Base-by-base conservation (phyloP, 2,329 filamentous ascomycete species). In the Fusarium floridanum region DNA sequence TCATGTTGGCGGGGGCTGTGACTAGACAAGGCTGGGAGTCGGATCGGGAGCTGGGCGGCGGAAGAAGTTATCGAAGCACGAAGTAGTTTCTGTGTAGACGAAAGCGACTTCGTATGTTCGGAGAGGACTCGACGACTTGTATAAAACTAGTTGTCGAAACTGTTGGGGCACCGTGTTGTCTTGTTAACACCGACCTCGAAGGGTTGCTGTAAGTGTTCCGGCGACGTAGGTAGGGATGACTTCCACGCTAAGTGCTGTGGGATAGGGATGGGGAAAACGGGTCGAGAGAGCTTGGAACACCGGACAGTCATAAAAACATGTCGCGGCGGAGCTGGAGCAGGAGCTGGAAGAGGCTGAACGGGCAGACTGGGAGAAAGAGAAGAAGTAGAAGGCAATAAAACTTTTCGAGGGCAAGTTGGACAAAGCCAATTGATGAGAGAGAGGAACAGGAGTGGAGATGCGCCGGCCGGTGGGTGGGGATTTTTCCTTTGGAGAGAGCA, bases 1-100 rank as follows among this genome's bases (percentile, higher is more conserved):
- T 89, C 94, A 95, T 95, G 72, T 80, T 84, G 80, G 71, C 71
- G 68, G 73, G 61, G 72, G 60, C 63, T 63, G 57, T 48, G 53
- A 65, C 53, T 60, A 27, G 41, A 53, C 67, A 68, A 59, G 56
- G 53, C 60, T 65, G 60, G 68, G 66, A 63, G 70, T 73, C 57
- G 71, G 70, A 36, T 70, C 60, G 68, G 57, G 24, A 56, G 43
- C 39, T 45, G 50, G 22, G 53, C 2, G 65, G 32, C 48, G 48
- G 63, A 45, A 22, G 39, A 48, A 20, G 48, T 20, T 64, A 43
- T 68, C 27, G 62, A 39, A 22, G 43, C 55, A 56, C 72, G 60
- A 59, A 55, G 66, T 66, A 29, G 68, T 61, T 50, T 27, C 56
- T 61, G 43, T 34, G 17, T 17, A 22, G 37, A 57, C 45, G 50